A percentile compares a stretch with the other conserved stretches of the same genome.
phyloP scores from a whole-genome alignment of 805 yeast species.

The Candida anglica region DNA sequence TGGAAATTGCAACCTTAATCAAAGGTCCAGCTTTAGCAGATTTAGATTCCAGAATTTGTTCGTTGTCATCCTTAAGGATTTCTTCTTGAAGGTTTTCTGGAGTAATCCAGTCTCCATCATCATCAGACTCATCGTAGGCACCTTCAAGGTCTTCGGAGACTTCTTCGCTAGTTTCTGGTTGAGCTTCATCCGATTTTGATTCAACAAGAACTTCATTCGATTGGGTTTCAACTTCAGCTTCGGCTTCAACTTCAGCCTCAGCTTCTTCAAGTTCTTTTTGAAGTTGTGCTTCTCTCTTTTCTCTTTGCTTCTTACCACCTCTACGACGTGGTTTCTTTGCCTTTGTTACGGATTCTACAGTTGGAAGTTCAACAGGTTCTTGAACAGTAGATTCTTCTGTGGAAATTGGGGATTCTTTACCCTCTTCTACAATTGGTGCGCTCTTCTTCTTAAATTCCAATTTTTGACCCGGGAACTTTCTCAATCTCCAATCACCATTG shows the following conservation, averaged over 20 bases:
- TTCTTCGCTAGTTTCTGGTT: conserved; percentile 1
- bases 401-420: conserved; percentile 2
- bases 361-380: conserved; percentile 7
- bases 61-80: conserved; percentile 63
- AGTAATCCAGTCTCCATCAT: conserved; percentile 88
- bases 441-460: conserved; percentile 20
- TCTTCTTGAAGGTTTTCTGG: conserved; percentile 76
- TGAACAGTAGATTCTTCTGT: conserved; percentile 1
- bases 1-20: conserved; percentile 79
- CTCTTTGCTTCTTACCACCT: conserved; percentile 65
- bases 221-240: neutral
- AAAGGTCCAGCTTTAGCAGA: conserved; percentile 23
- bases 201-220: neutral
- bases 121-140: conserved; percentile 72
- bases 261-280: conserved; percentile 9
- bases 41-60: conserved; percentile 42
- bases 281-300: conserved; percentile 44
- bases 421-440: conserved; percentile 1
- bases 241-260: conserved; percentile 7
- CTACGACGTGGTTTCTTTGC: conserved; percentile 48
- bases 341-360: conserved; percentile 5
- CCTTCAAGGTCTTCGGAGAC: conserved; percentile 23
- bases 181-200: conserved; percentile 1
- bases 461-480: conserved; percentile 69
- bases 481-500: conserved; percentile 65